Evolutionary conservation across 1,139 yeast genomes (phyloP).

Genomic region (Scheffersomyces titani): DNA sequence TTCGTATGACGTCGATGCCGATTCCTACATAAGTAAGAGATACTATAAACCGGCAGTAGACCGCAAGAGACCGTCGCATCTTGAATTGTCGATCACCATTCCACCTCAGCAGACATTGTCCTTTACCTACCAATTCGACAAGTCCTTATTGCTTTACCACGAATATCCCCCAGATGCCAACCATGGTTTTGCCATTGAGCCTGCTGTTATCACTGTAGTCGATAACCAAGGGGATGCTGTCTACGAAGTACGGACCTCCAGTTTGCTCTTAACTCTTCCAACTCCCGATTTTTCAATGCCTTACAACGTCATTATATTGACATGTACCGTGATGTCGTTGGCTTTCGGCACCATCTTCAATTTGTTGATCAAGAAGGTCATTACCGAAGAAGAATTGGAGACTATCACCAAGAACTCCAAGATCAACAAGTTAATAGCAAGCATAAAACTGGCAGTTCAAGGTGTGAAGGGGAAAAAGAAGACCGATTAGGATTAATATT

Average conservation of each 20-base stretch:
- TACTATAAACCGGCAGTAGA: conserved; percentile 79
- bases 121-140: conserved; percentile 80
- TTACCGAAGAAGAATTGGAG: conserved; percentile 78
- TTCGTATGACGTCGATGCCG: conserved; percentile 25
- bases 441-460: conserved; percentile 13
- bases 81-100: conserved; percentile 64
- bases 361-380: conserved; percentile 69
- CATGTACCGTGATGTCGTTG: conserved; percentile 91
- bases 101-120: conserved; percentile 69
- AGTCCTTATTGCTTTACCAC: conserved; percentile 76
- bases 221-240: conserved; percentile 19
- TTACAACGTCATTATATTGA: conserved; percentile 90
- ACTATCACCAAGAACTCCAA: conserved; percentile 25
- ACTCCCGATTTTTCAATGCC: conserved; percentile 99
- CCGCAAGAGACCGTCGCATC: conserved; percentile 77
- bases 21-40: conserved; percentile 47
- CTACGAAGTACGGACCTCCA: conserved; percentile 80
- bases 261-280: conserved; percentile 81
- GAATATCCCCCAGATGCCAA: conserved; percentile 99
- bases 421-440: conserved; percentile 17
- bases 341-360: conserved; percentile 89
- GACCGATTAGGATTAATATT: background rate
- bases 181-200: conserved; percentile 94
- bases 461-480: conserved; percentile 2
- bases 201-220: conserved; percentile 71